Percentiles rank a stretch among this genome's conserved stretches.
phyloP scores from a whole-genome alignment of 805 yeast genomes.

The Wickerhamomyces queroliae region DNA sequence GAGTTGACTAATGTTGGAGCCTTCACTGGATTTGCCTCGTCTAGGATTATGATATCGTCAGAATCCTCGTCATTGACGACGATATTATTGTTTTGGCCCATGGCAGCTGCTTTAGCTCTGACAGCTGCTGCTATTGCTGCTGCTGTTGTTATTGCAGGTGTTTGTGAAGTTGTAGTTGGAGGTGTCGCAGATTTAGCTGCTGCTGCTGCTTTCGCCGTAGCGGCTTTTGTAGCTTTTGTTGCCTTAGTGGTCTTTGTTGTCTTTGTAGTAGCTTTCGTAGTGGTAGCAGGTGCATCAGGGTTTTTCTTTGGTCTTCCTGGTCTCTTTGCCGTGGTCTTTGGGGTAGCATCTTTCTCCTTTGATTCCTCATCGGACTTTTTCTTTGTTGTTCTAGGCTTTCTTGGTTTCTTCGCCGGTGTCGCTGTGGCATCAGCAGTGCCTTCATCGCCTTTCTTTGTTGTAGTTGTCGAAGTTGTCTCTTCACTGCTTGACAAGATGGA shows the following conservation, averaged over 20 bases:
- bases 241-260: not conserved
- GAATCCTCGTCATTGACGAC: too few relatives aligned
- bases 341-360: not conserved
- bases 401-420: not conserved
- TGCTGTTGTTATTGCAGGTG: conserved; percentile 1
- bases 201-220: not conserved
- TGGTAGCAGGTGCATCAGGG: too few relatives aligned
- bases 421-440: not conserved
- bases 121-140: too few relatives aligned
- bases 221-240: not conserved
- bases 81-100: too few relatives aligned
- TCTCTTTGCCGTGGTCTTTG: conserved; percentile 1
- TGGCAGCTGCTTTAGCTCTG: too few relatives aligned
- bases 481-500: not conserved
- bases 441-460: not conserved
- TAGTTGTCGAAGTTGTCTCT: not conserved
- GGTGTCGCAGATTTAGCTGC: too few relatives aligned
- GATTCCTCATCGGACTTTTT: conserved; percentile 1
- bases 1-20: not conserved
- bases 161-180: not conserved
- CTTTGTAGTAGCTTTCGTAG: conserved; percentile 4
- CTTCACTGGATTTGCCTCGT: not conserved
- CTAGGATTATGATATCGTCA: too few relatives aligned
- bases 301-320: too few relatives aligned
- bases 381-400: conserved; percentile 5